These are phyloP conservation scores for Megacollybia marginata DNA, from an alignment of 768 basidiomycete genomes.

Conservation along the genomic window DNA sequence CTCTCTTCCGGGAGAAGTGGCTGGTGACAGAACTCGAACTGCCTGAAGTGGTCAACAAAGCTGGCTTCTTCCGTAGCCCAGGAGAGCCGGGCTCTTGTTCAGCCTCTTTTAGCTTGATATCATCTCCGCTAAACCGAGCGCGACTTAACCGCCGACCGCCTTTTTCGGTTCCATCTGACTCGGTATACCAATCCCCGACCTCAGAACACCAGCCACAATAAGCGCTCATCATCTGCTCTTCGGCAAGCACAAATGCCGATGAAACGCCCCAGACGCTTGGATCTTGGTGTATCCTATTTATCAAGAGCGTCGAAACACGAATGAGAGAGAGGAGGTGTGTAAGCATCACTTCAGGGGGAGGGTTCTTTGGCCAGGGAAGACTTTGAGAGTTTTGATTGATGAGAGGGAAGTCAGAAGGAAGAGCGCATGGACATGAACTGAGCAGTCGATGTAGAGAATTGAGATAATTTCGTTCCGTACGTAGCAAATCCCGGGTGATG, in stretches of 20 bases:
- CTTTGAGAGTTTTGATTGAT: slow-evolving; percentile 14
- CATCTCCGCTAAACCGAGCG: too few relatives aligned
- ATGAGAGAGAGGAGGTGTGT: slow-evolving; percentile 34
- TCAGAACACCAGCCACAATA: slow-evolving; percentile 43
- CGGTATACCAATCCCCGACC: slow-evolving; percentile 35
- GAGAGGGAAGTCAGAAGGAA: neutral
- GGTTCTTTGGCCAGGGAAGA: slow-evolving; percentile 9
- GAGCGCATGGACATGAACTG: slow-evolving; percentile 23
- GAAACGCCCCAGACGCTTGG: slow-evolving; percentile 48
- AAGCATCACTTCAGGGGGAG: slow-evolving; percentile 31
- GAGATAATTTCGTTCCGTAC: slow-evolving; percentile 39
- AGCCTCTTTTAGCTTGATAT: too few relatives aligned
- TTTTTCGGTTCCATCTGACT: neutral
- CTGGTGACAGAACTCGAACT: too few relatives aligned
- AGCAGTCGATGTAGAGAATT: slow-evolving; percentile 28
- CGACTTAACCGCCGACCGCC: neutral
- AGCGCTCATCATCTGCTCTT: slow-evolving; percentile 40
- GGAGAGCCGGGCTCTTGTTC: neutral
- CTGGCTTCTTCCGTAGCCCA: neutral
- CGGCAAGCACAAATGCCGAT: slow-evolving; percentile 38
- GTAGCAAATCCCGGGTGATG: slow-evolving; percentile 40
- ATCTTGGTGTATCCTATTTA: slow-evolving; percentile 34
- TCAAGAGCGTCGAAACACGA: slow-evolving; percentile 28
- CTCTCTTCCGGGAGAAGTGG: too few relatives aligned
- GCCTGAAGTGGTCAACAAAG: too few relatives aligned